Evolutionary conservation across 768 basidiomycete species (phyloP).

Genomic region (Ramaria sp.): DNA sequence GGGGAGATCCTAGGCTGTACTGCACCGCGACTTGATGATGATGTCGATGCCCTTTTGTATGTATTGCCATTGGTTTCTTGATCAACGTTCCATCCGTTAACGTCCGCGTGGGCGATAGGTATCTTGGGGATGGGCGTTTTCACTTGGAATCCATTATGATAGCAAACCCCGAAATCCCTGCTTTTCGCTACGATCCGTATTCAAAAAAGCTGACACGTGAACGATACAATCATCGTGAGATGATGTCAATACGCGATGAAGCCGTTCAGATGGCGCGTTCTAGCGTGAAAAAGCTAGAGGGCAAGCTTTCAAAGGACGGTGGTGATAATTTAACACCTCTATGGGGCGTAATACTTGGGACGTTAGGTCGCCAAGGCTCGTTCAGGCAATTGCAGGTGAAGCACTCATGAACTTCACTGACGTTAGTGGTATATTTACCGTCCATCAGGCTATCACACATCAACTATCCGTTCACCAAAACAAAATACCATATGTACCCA

Average conservation of each 20-base stretch:
- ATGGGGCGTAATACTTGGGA: constrained; percentile 94
- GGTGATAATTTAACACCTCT: constrained; percentile 19
- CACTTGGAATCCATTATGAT: constrained; percentile 99
- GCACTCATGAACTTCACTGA: not conserved
- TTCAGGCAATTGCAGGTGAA: constrained; percentile 72
- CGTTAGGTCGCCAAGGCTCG: constrained; percentile 89
- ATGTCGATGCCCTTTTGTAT: constrained; percentile 87
- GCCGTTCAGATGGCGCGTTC: constrained; percentile 67
- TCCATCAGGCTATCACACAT: constrained; percentile 53
- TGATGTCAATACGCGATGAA: constrained; percentile 62
- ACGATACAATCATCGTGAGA: constrained; percentile 79
- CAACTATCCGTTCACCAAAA: constrained; percentile 47
- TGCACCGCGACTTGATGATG: constrained; percentile 59
- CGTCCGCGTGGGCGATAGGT: constrained; percentile 34
- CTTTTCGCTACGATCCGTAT: constrained; percentile 97
- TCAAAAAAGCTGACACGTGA: constrained; percentile 95
- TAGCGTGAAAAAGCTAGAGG: constrained; percentile 31
- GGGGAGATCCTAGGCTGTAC: constrained; percentile 98
- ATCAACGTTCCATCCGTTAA: not conserved
- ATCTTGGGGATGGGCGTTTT: constrained; percentile 96
- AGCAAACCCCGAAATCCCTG: constrained; percentile 89
- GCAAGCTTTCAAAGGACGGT: constrained; percentile 7
- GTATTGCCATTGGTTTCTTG: constrained; percentile 18
- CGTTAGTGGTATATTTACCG: not conserved
- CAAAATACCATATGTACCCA: constrained; percentile 70